Evolutionary conservation across 164 flowering plant genomes (phyloP), one percentile per base, ranked within the genome.

Genomic region (Euptelea pleiosperma): DNA sequence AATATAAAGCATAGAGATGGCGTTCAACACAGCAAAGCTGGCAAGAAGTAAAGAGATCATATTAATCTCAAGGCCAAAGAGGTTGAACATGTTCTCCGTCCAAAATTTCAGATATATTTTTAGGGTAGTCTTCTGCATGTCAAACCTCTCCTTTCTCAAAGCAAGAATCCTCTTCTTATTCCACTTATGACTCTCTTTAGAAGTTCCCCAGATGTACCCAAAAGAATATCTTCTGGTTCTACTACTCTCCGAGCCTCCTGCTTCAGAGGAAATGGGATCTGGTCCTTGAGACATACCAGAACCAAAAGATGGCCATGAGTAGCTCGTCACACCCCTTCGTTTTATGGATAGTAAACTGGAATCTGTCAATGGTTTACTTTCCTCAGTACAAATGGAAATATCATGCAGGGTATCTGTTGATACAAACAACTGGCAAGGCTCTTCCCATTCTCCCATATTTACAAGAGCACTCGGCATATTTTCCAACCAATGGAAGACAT

Each of bases 1-100:
- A 57, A 91, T 78, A 60, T 89, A 94, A 19, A 88, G 63, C 72
- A 94, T 60, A 18, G 99, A 94, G 53, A 91, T 57, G 15, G 79
- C 91, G 75, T 94, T 94, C 68, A 89, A 68, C 69, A 94, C 60
- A 12, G 87, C 87, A 74, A 94, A 91, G 70, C 99, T 91, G 24
- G 91, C 88, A 47, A 94, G 78, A 61, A 94, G 90, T 72, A 94
- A 71, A 2, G 76, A 81, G 53, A 94, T 80, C 99, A 94, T 94
- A 75, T 77, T 94, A 18, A 94, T 85, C 87, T 94, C 97, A 34
- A 94, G 96, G 53, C 99, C 97, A 67, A 82, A 85, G 52, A 87
- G 90, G 57, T 82, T 91, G 73, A 84, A 94, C 77, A 83, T 58
- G 70, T 94, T 91, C 67, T 94, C 97, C 29, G 81, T 67, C 97